Conservation (phyloP, 768 basidiomycete species). For the Pleurotus tuoliensis region DNA sequence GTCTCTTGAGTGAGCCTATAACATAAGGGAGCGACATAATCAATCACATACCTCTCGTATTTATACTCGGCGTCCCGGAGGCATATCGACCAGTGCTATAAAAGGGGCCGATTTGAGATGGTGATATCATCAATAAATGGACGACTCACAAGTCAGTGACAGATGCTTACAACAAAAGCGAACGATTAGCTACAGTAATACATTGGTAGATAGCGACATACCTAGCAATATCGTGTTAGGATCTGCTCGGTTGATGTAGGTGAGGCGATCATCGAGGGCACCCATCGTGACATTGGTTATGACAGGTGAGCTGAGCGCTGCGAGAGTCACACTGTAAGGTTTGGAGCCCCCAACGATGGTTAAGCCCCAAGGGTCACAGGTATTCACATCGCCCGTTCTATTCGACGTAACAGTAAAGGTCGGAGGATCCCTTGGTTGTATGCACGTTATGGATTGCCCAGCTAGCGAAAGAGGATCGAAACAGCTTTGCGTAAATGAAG, state of each 20-base stretch:
- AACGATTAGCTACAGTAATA: not conserved
- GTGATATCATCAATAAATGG: not conserved
- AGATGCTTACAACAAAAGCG: conserved; percentile 23
- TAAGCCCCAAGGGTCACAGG: conserved; percentile 46
- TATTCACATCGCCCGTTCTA: conserved; percentile 29
- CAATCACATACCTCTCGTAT: conserved; percentile 12
- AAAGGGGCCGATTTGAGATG: not conserved
- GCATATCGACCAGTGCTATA: conserved; percentile 30
- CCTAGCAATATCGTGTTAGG: conserved; percentile 36
- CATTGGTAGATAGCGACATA: conserved; percentile 15
- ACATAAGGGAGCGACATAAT: not conserved
- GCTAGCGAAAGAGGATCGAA: conserved; percentile 6
- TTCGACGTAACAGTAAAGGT: conserved; percentile 27
- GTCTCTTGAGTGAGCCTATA: not conserved
- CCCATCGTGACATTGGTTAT: conserved; percentile 40
- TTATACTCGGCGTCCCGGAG: conserved; percentile 16
- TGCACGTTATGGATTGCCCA: conserved; percentile 13
- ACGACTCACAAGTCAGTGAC: conserved; percentile 40
- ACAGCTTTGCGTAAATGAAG: not conserved
- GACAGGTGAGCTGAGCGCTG: conserved; percentile 29
- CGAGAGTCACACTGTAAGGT: conserved; percentile 42
- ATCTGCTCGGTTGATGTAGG: conserved; percentile 38
- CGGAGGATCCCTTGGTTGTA: conserved; percentile 6
- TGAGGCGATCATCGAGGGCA: conserved; percentile 31
- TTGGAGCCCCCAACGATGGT: conserved; percentile 37